phyloP scores from a whole-genome alignment of 2,329 filamentous ascomycete genomes.

The Aspergillus caelatus region DNA sequence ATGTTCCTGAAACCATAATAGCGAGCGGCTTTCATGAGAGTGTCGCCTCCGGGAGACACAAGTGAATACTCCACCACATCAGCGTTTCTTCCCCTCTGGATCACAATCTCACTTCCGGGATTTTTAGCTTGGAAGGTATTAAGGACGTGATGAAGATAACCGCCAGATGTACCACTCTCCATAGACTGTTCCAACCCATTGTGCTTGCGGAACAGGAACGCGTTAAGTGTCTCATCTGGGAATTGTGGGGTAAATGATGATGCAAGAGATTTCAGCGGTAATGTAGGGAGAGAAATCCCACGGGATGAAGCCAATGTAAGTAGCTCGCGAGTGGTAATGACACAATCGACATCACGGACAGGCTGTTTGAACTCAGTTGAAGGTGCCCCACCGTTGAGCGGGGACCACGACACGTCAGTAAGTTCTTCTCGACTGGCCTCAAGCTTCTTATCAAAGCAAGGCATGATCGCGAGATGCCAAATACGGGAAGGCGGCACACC shows the following conservation, averaged over 20 bases:
- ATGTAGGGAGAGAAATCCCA: constrained; percentile 71
- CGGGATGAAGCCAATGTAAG: constrained; percentile 84
- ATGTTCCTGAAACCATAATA: constrained; percentile 99
- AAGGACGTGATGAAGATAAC: constrained; percentile 84
- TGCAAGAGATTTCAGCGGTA: constrained; percentile 63
- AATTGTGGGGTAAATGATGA: constrained; percentile 59
- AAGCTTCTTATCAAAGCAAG: constrained; percentile 98
- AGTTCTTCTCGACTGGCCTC: constrained; percentile 93
- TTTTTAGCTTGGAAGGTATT: constrained; percentile 71
- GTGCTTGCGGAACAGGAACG: constrained; percentile 72
- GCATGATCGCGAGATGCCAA: constrained; percentile 96
- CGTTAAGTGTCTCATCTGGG: constrained; percentile 70
- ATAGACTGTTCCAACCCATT: constrained; percentile 45
- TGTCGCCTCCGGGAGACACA: constrained; percentile 56
- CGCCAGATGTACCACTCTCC: constrained; percentile 78
- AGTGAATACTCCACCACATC: constrained; percentile 89
- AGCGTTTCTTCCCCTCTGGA: constrained; percentile 77
- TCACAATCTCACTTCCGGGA: constrained; percentile 71
- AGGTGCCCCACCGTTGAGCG: constrained; percentile 24
- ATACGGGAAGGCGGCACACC: constrained; percentile 76
- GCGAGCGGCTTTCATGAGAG: constrained; percentile 77
- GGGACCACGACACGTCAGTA: constrained; percentile 74
- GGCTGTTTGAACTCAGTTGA: constrained; percentile 44
- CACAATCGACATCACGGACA: constrained; percentile 91
- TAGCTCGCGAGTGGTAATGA: constrained; percentile 94